Conservation (phyloP, 2,329 filamentous ascomycete genomes). For the Penicillium sp. region DNA sequence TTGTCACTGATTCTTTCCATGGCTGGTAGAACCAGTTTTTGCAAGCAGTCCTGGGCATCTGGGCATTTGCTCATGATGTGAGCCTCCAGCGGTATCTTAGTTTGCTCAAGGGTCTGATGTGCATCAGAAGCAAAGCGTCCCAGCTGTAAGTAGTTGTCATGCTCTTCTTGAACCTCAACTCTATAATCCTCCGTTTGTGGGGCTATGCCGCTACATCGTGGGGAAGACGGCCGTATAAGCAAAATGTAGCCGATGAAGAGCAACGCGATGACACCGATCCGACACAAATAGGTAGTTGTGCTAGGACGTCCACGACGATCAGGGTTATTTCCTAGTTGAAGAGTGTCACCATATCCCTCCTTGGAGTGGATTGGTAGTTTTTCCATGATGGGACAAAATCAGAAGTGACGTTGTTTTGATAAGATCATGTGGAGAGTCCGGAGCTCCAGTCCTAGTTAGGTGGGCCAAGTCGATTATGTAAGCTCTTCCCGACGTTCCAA, state of each 20-base stretch:
- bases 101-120: background rate
- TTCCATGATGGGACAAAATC: slow-evolving; percentile 15
- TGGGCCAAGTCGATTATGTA: slow-evolving; percentile 6
- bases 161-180: background rate
- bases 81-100: slow-evolving; percentile 74
- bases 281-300: slow-evolving; percentile 9
- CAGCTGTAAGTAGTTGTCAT: background rate
- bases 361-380: slow-evolving; percentile 22
- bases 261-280: slow-evolving; percentile 11
- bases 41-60: slow-evolving; percentile 81
- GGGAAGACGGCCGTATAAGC: slow-evolving; percentile 5
- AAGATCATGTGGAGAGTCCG: slow-evolving; percentile 5
- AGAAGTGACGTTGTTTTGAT: slow-evolving; percentile 10
- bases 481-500: background rate
- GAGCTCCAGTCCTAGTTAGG: background rate
- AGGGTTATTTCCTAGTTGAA: background rate
- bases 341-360: slow-evolving; percentile 3
- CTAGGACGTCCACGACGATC: slow-evolving; percentile 1
- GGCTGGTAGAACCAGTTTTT: slow-evolving; percentile 74
- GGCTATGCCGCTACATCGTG: background rate
- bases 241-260: slow-evolving; percentile 17
- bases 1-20: slow-evolving; percentile 82
- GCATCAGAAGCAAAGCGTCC: background rate
- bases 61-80: slow-evolving; percentile 98
- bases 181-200: background rate